Evolutionary conservation across 2,329 filamentous ascomycete species (phyloP), one percentile per base, ranked within the genome.

Genomic region (Colletotrichum sp.): DNA sequence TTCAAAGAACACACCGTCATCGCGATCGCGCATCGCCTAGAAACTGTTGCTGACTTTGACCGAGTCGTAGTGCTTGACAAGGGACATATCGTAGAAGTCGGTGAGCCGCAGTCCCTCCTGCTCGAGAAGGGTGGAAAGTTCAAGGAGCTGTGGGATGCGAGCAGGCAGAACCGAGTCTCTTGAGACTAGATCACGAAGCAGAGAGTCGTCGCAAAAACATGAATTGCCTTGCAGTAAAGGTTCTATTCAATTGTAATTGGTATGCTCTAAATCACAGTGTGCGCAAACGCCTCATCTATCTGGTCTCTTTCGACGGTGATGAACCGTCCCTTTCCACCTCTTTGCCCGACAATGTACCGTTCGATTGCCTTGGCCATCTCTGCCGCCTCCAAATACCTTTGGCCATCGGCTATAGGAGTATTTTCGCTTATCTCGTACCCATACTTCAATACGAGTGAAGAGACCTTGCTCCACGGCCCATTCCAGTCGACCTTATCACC

Each of bases 401-500:
- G 79, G 30, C 80, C 78, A 57, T 87, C 84, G 8, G 82, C 81
- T 6, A 78, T 80, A 16, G 81, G 77, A 5, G 84, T 82, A 24
- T 86, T 82, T 3, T 84, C 83, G 3, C 79, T 77, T 12, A 85
- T 80, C 2, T 78, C 82, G 79, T 88, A 89, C 2, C 90, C 89
- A 0, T 86, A 85, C 30, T 81, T 84, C 71, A 91, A 83, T 36
- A 87, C 82, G 71, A 91, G 78, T 12, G 82, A 83, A 0, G 83
- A 85, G 4, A 91, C 83, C 80, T 91, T 91, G 30, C 89, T 88
- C 90, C 90, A 91, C 55, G 87, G 84, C 6, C 85, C 85, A 0
- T 83, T 84, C 90, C 90, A 92, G 78, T 92, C 90, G 12, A 92
- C 84, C 49, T 81, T 85, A 70, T 90, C 88, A 49, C 87, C 85